Evolutionary conservation across 1,284 basidiomycete species (phyloP).

Genomic region (Austropuccinia psidii): DNA sequence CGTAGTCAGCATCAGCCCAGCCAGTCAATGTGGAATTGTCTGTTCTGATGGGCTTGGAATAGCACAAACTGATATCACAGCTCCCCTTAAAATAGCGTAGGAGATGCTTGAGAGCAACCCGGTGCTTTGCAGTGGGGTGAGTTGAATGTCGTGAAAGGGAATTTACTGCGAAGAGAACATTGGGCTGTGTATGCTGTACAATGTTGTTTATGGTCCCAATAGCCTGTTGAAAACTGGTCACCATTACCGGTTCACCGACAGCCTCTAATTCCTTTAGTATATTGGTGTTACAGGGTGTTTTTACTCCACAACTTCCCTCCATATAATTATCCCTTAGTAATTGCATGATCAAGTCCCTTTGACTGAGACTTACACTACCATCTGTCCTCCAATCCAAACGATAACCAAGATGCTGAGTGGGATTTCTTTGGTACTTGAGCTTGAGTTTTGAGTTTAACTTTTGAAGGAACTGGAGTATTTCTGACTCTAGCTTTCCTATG

Average conservation of each 20-base stretch:
- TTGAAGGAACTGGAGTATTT: too few relatives aligned
- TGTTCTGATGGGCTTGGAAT: too few relatives aligned
- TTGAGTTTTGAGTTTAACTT: too few relatives aligned
- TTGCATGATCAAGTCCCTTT: too few relatives aligned
- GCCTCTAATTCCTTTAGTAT: too few relatives aligned
- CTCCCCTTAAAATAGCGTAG: not conserved
- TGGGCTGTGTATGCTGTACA: not conserved
- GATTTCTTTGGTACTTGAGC: not conserved
- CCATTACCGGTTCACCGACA: too few relatives aligned
- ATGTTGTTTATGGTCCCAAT: not conserved
- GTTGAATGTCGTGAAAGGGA: not conserved
- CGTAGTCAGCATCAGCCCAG: conserved; percentile 23
- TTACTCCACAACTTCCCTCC: too few relatives aligned
- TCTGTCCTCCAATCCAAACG: not conserved
- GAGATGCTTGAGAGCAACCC: not conserved
- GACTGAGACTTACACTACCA: not conserved
- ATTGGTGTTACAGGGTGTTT: too few relatives aligned
- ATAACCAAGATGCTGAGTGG: not conserved
- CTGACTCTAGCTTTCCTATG: not conserved
- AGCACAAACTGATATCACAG: too few relatives aligned
- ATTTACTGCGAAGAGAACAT: not conserved
- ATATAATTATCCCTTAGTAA: too few relatives aligned
- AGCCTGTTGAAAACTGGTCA: not conserved
- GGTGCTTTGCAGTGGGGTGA: not conserved
- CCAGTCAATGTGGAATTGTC: too few relatives aligned